Evolutionary conservation across 2,329 filamentous ascomycete genomes (phyloP).

Genomic region (Phialophora chinensis): DNA sequence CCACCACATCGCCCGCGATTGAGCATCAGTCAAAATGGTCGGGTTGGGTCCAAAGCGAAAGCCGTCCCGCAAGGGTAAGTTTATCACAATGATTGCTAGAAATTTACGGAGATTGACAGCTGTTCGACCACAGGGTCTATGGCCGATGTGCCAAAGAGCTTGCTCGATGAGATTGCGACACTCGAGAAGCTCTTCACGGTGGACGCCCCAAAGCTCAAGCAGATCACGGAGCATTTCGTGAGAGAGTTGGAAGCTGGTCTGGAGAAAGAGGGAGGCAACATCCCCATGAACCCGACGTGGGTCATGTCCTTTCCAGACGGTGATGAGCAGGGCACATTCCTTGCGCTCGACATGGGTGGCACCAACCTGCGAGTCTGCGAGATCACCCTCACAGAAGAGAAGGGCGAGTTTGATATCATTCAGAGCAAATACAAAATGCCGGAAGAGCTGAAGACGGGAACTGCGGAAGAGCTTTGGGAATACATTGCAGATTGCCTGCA

Average conservation of each 20-base stretch:
- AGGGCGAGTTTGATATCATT: constrained; percentile 90
- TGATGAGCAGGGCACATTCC: constrained; percentile 82
- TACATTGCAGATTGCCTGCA: constrained; percentile 92
- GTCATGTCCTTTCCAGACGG: constrained; percentile 89
- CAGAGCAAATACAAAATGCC: constrained; percentile 97
- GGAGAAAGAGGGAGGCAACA: constrained; percentile 85
- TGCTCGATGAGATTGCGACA: constrained; percentile 78
- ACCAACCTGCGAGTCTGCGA: constrained; percentile 95
- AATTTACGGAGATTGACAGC: constrained; percentile 4
- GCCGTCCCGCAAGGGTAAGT: constrained; percentile 76
- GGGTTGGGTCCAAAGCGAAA: constrained; percentile 67
- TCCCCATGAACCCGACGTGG: constrained; percentile 99
- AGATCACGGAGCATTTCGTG: constrained; percentile 88
- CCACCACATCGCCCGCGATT: not conserved
- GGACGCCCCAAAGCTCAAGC: constrained; percentile 78
- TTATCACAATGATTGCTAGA: constrained; percentile 40
- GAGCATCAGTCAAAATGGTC: constrained; percentile 58
- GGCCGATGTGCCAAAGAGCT: constrained; percentile 85
- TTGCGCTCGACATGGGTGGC: constrained; percentile 94
- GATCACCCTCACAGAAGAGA: constrained; percentile 83
- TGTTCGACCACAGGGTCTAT: constrained; percentile 70
- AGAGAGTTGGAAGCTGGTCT: constrained; percentile 86
- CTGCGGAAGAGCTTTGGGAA: constrained; percentile 86
- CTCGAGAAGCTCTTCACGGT: constrained; percentile 87
- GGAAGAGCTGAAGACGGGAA: constrained; percentile 85